These are phyloP conservation scores for Ceratobasidium papillatum DNA, from an alignment of 1,284 basidiomycete genomes.

Conservation along the genomic window DNA sequence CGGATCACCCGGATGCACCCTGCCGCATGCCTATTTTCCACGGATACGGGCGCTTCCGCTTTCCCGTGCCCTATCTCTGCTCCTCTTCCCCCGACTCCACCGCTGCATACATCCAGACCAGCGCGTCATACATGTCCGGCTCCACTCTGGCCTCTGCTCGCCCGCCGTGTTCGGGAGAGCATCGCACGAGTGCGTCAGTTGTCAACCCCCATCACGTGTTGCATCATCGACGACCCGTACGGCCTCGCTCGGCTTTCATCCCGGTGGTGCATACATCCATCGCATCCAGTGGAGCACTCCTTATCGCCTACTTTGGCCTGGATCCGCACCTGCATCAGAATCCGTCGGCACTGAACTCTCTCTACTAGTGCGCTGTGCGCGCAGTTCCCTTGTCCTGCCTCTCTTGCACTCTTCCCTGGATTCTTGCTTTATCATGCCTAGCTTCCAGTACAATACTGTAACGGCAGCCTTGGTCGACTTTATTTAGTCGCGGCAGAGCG, in stretches of 20 bases:
- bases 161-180: not conserved
- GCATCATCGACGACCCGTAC: not conserved
- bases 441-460: no score
- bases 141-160: not conserved
- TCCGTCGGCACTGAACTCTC: not conserved
- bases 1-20: not conserved
- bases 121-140: not conserved
- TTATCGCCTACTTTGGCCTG: slow-evolving; percentile 23
- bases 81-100: slow-evolving; percentile 6
- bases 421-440: not conserved
- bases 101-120: slow-evolving; percentile 12
- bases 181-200: not conserved
- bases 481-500: not conserved
- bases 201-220: slow-evolving; percentile 20
- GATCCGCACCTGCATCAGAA: slow-evolving; percentile 21
- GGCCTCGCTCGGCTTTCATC: not conserved
- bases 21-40: slow-evolving; percentile 16
- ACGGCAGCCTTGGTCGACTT: no score
- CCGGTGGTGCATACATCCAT: slow-evolving; percentile 17
- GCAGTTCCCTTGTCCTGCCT: slow-evolving; percentile 29
- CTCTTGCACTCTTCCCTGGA: not conserved
- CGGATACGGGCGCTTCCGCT: not conserved
- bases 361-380: slow-evolving; percentile 6
- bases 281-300: not conserved
- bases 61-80: not conserved